Evolutionary conservation across 192 early-diverging fungal genomes (phyloP).

Genomic region (Chytriomyces sp.): DNA sequence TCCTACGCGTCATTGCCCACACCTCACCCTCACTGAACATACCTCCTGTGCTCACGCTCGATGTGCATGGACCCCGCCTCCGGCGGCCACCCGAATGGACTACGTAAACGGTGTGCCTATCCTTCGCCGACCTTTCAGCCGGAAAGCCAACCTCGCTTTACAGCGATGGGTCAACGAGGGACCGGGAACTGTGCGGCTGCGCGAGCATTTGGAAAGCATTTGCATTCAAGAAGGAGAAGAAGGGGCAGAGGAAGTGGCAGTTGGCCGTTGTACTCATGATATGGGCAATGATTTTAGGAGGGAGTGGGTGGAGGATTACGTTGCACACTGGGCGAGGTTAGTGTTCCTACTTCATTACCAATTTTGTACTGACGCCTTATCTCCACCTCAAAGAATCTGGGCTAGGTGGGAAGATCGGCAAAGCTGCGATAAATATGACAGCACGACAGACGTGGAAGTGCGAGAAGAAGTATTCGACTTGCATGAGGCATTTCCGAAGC

Average conservation of each 20-base stretch:
- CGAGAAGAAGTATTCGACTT: conserved; percentile 67
- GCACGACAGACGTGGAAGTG: conserved; percentile 1
- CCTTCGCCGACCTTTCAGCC: background rate
- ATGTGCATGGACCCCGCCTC: background rate
- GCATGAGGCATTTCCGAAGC: conserved; percentile 54
- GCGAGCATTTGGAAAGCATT: background rate
- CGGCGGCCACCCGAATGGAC: background rate
- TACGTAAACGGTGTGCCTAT: background rate
- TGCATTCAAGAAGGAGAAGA: background rate
- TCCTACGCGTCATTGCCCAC: background rate
- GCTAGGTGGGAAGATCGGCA: conserved; percentile 6
- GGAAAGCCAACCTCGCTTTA: background rate
- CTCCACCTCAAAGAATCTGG: background rate
- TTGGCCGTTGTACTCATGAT: background rate
- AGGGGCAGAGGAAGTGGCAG: background rate
- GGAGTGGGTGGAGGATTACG: background rate
- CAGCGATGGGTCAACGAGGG: background rate
- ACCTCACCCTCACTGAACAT: background rate
- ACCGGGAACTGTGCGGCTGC: background rate
- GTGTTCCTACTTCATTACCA: too few relatives aligned
- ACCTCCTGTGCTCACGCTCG: background rate
- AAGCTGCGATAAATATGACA: background rate
- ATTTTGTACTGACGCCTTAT: too few relatives aligned
- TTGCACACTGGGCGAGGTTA: background rate
- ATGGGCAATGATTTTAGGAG: background rate